Conservation (phyloP, 306 rosid genomes). For the Purshia tridentata region DNA sequence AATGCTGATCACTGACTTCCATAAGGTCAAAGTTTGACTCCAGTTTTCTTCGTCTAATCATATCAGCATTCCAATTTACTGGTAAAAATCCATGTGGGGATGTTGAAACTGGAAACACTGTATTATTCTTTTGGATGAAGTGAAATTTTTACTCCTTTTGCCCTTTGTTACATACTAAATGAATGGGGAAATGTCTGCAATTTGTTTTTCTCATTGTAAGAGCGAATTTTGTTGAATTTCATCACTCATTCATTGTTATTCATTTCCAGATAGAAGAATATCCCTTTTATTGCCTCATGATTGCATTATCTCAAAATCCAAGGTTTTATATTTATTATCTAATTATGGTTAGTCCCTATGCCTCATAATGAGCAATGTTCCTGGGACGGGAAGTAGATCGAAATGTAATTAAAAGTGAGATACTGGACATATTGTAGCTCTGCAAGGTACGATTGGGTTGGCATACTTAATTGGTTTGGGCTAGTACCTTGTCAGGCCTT, state of each 20-base stretch:
- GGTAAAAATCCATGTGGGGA: conserved; percentile 28
- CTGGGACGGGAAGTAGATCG: not conserved
- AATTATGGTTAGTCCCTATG: not conserved
- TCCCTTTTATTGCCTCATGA: not conserved
- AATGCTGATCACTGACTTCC: conserved; percentile 35
- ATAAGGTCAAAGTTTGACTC: conserved; percentile 12
- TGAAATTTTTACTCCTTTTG: not conserved
- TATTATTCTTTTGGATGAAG: conserved; percentile 17
- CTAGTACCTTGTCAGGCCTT: not conserved
- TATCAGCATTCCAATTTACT: conserved; percentile 11
- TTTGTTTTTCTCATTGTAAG: conserved; percentile 16
- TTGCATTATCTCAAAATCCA: not conserved
- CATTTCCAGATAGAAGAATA: not conserved
- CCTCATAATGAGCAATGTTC: not conserved
- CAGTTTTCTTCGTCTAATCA: conserved; percentile 17
- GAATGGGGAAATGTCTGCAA: conserved; percentile 2
- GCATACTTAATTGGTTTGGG: not conserved
- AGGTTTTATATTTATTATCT: not conserved
- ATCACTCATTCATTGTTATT: not conserved
- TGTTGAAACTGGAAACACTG: conserved; percentile 27
- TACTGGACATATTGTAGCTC: not conserved
- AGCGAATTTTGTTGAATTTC: conserved; percentile 14
- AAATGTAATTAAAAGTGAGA: not conserved
- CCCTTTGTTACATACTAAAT: conserved; percentile 9
- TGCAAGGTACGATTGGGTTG: not conserved